phyloP scores from a whole-genome alignment of 2,329 filamentous ascomycete species.

The Paramyrothecium roridum region DNA sequence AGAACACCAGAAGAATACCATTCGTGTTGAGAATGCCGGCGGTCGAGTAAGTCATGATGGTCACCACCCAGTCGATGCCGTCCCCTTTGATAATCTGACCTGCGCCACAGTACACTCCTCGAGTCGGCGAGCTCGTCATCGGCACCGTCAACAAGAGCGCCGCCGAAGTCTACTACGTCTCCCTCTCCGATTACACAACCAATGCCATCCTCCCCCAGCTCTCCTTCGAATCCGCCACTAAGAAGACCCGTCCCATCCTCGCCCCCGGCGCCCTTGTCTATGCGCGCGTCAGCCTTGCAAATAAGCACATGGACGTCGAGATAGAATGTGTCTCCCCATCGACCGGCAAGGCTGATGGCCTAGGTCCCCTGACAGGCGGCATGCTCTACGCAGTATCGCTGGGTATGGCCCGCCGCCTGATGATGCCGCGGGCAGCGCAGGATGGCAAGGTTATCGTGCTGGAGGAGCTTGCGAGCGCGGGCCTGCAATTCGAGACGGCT shows the following conservation, averaged over 20 bases:
- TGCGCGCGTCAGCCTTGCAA: constrained; percentile 74
- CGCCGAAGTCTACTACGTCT: constrained; percentile 76
- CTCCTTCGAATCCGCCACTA: constrained; percentile 88
- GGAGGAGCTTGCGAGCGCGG: constrained; percentile 72
- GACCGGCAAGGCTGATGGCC: constrained; percentile 83
- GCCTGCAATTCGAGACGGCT: constrained; percentile 87
- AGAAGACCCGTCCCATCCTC: constrained; percentile 85
- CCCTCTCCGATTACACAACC: constrained; percentile 63
- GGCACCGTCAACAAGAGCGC: constrained; percentile 76
- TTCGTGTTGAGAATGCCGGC: constrained; percentile 71
- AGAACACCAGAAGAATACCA: constrained; percentile 70
- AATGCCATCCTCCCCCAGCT: constrained; percentile 77
- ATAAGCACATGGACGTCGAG: constrained; percentile 83
- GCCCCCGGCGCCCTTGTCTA: constrained; percentile 77
- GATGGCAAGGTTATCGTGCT: constrained; percentile 69
- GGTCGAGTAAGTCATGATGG: constrained; percentile 56
- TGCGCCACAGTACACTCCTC: constrained; percentile 67
- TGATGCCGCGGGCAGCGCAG: constrained; percentile 61
- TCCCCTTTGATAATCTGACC: constrained; percentile 18
- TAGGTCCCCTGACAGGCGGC: constrained; percentile 79
- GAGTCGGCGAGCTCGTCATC: constrained; percentile 81
- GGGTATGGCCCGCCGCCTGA: constrained; percentile 75
- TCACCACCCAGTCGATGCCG: constrained; percentile 24
- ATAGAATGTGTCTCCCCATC: constrained; percentile 83
- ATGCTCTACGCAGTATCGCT: constrained; percentile 82